Base-by-base conservation (phyloP, 2,329 filamentous ascomycete species). In the Fusarium citri region DNA sequence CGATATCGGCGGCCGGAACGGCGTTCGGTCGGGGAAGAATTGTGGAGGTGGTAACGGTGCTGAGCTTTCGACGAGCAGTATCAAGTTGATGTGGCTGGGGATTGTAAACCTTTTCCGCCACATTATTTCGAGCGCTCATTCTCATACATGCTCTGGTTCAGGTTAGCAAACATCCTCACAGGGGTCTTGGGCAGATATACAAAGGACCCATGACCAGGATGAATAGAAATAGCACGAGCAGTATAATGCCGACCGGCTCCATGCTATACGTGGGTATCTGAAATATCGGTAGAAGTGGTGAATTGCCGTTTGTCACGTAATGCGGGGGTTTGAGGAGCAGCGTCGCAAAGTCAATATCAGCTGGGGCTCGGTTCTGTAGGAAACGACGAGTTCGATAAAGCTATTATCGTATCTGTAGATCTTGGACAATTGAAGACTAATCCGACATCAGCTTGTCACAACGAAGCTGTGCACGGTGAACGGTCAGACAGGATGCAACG, bases 61-160 rank as follows among this genome's bases (percentile, higher is more conserved):
- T 76, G 20, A 79, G 69, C 50, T 78, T 78, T 37, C 68, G 72
- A 8, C 75, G 74, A 1, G 77, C 77, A 42, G 71, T 51, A 20
- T 68, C 55, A 15, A 77, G 46, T 31, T 75, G 69, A 40, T 59
- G 56, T 15, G 68, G 72, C 20, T 73, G 58, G 8, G 72, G 68
- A 34, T 71, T 69, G 50, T 69, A 72, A 34, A 72, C 28, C 30
- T 68, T 69, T 57, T 64, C 50, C 10, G 47, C 49, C 26, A 49
- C 47, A 4, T 48, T 48, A n/a, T 34, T 37, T 20, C 70, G 66
- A 3, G 61, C 61, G 23, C 68, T 59, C 41, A 71, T 25, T 40
- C 55, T 71, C 11, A 68, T 56, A 40, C 73, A 75, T 43, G 58
- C 69, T 28, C 73, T 75, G 46, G 4, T 53, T 15, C 26, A 23